These are phyloP conservation scores for Umbelopsis sp. DNA, from an alignment of 192 early-diverging fungal species.

Conservation along the genomic window DNA sequence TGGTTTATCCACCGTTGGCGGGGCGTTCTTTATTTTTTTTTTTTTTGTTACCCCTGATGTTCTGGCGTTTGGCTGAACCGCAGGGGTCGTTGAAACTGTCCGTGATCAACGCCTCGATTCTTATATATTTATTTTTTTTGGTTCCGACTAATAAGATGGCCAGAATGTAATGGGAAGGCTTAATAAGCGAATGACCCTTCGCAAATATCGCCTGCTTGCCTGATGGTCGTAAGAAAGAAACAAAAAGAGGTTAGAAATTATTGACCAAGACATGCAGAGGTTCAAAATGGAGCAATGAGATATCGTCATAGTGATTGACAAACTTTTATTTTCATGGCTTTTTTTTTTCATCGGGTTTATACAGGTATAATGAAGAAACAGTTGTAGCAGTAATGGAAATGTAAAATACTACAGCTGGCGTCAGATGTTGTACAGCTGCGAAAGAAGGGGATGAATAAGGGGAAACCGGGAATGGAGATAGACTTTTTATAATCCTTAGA, in stretches of 20 bases:
- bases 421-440: background rate
- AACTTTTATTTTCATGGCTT: too few relatives aligned
- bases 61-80: background rate
- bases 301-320: too few relatives aligned
- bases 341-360: too few relatives aligned
- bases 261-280: too few relatives aligned
- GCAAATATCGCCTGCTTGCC: background rate
- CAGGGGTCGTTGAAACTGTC: conserved; percentile 16
- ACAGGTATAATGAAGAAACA: too few relatives aligned
- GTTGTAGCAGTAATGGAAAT: background rate
- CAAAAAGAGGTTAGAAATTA: too few relatives aligned
- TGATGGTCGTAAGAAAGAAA: too few relatives aligned
- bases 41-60: background rate
- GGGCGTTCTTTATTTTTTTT: too few relatives aligned
- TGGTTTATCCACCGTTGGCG: background rate
- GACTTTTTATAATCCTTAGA: conserved; percentile 1
- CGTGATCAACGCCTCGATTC: conserved; percentile 16
- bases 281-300: too few relatives aligned
- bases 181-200: background rate
- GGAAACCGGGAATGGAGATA: background rate
- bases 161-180: background rate
- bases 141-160: conserved; percentile 1
- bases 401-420: background rate
- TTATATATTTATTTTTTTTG: background rate
- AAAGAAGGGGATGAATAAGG: background rate